phyloP scores from a whole-genome alignment of 2,329 filamentous ascomycete species.

The Fonsecaea nubica region DNA sequence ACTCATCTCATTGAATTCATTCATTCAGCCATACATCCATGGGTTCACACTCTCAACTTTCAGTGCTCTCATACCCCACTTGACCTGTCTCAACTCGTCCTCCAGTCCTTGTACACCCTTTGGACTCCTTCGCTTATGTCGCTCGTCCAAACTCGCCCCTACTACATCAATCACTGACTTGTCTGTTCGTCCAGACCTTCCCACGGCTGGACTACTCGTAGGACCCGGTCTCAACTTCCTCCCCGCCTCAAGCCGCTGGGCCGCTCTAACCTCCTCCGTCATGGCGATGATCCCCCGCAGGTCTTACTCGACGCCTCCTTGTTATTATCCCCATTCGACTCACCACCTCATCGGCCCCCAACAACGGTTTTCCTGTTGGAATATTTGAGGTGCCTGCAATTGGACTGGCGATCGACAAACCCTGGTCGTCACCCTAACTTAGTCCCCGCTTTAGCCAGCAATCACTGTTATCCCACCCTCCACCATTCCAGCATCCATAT shows the following conservation, averaged over 20 bases:
- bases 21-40: neutral
- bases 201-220: neutral
- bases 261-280: neutral
- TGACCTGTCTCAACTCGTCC: neutral
- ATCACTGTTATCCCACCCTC: neutral
- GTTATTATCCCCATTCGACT: neutral
- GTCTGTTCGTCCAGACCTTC: constrained; percentile 20
- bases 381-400: neutral
- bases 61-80: neutral
- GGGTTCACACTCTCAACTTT: neutral
- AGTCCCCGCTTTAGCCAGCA: constrained; percentile 8
- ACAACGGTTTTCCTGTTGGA: neutral
- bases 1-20: neutral
- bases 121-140: constrained; percentile 15
- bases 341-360: constrained; percentile 9
- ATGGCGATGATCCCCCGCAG: constrained; percentile 5
- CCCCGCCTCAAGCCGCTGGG: constrained; percentile 5
- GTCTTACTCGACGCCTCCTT: constrained; percentile 1
- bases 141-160: neutral
- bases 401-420: neutral
- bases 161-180: constrained; percentile 10
- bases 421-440: constrained; percentile 4
- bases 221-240: neutral
- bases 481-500: neutral
- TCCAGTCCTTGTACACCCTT: constrained; percentile 11